Percentiles rank a stretch among this genome's conserved stretches.
phyloP scores from a whole-genome alignment of 345 rosid species.

The Corchorus capsularis region DNA sequence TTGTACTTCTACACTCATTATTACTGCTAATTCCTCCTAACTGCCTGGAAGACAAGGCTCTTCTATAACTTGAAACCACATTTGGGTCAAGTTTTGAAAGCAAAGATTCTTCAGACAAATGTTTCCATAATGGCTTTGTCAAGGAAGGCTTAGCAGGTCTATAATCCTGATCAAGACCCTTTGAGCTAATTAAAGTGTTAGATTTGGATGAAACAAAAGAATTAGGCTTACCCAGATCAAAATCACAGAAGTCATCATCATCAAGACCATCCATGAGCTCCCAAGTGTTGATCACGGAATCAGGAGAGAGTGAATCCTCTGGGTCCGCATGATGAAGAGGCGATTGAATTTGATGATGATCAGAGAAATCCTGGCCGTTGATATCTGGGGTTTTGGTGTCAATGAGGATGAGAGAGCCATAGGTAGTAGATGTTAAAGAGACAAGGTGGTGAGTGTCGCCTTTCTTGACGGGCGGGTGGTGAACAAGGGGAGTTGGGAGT shows the following conservation, averaged over 20 bases:
- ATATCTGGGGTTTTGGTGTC: slow-evolving; percentile 30
- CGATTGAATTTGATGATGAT: slow-evolving; percentile 22
- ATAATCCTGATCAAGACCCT: slow-evolving; percentile 10
- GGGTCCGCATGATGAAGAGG: slow-evolving; percentile 26
- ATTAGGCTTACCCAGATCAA: slow-evolving; percentile 31
- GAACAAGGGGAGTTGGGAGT: slow-evolving; percentile 69
- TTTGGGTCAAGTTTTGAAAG: slow-evolving; percentile 63
- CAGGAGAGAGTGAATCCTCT: slow-evolving; percentile 53
- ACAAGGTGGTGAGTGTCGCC: slow-evolving; percentile 93
- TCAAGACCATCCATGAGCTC: slow-evolving; percentile 96
- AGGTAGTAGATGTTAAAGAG: slow-evolving; percentile 78
- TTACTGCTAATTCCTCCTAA: slow-evolving; percentile 15
- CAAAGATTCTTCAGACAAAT: slow-evolving; percentile 72
- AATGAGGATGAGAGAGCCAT: slow-evolving; percentile 71
- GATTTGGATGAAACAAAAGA: slow-evolving; percentile 25
- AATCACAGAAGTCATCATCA: too few relatives aligned
- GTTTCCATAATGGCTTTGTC: slow-evolving; percentile 65
- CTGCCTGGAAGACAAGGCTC: slow-evolving; percentile 70
- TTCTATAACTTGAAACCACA: slow-evolving; percentile 63
- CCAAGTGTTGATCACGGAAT: slow-evolving; percentile 91
- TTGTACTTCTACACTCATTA: slow-evolving; percentile 21
- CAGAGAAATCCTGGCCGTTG: slow-evolving; percentile 26
- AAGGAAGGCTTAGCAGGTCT: slow-evolving; percentile 15
- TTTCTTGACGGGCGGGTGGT: slow-evolving; percentile 80
- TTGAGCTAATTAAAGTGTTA: slow-evolving; percentile 26